Evolutionary conservation across 129 eudicot species (phyloP).

Genomic region (Logfia minima): DNA sequence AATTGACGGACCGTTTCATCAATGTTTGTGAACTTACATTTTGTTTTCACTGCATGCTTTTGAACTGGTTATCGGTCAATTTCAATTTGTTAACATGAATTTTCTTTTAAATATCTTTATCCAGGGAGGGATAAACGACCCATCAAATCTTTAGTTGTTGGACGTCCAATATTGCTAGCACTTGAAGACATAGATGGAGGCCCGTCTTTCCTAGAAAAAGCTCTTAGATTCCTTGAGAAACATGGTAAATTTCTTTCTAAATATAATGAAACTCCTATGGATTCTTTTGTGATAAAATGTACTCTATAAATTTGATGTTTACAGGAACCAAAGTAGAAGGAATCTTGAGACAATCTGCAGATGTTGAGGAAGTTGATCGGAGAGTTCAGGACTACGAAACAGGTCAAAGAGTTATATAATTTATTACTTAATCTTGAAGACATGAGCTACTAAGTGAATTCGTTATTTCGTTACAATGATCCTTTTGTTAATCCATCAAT

Average conservation of each 20-base stretch:
- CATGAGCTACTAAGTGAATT: neutral
- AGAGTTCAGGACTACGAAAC: constrained; percentile 93
- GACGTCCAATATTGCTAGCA: constrained; percentile 91
- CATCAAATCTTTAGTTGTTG: constrained; percentile 87
- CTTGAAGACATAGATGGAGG: constrained; percentile 96
- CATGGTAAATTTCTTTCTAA: constrained; percentile 50
- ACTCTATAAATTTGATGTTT: constrained; percentile 6
- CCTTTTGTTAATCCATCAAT: constrained; percentile 1
- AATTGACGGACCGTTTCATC: constrained; percentile 80
- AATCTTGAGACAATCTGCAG: constrained; percentile 85
- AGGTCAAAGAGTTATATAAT: constrained; percentile 44
- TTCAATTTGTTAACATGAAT: neutral
- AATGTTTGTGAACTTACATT: constrained; percentile 51
- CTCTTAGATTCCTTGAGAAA: constrained; percentile 87
- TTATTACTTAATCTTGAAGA: neutral
- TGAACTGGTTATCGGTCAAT: neutral
- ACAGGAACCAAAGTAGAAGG: constrained; percentile 87
- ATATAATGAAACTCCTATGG: neutral
- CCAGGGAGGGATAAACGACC: constrained; percentile 88
- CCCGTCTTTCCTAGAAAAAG: constrained; percentile 94
- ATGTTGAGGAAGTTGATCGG: constrained; percentile 91
- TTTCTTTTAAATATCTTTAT: neutral
- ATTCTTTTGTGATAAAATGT: constrained; percentile 1
- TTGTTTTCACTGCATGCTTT: constrained; percentile 7
- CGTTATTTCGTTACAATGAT: neutral